Evolutionary conservation across 2,329 filamentous ascomycete genomes (phyloP), one percentile per base, ranked within the genome.

Genomic region (Zasmidium cellare): DNA sequence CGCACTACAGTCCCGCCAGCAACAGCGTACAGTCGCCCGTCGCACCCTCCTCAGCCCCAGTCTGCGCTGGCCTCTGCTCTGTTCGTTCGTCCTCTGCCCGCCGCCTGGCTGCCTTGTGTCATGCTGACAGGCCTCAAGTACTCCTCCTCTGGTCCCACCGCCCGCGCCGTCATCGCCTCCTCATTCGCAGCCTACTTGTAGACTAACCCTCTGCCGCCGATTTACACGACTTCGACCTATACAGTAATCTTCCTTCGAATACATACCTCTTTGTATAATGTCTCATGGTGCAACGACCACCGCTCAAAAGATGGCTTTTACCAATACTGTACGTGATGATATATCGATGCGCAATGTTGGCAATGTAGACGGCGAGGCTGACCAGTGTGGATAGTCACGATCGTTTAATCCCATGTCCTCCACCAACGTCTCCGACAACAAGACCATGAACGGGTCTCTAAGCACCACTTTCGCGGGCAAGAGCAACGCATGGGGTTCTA

Each of bases 251-350:
- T 55, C 56, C 52, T 59, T 64, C 59, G 57, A 57, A 60, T 61
- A 65, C 67, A 68, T 65, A 68, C 56, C 6, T 3, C 58, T 65
- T 56, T 64, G 61, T 62, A 62, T 64, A 68, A 67, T 69, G 63
- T 65, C 63, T 59, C 64, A 65, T 63, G 66, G 59, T 65, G 60
- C 59, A 56, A 55, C 57, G 46, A 57, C 56, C 56, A 64, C 64
- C 56, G 46, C 55, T 47, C 50, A 60, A 28, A 55, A 25, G 25
- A 66, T 66, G 64, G 62, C 64, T 41, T 65, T 67, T 51, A 41
- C 58, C 5, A 63, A 58, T 57, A 60, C 50, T 31, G 64, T 68
- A 54, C 45, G 57, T 60, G 20, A 16, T 25, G 25, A 46, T 5
- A 38, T 20, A 49, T 23, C 31, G 55, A 12, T 28, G 24, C 24